Base-by-base conservation (phyloP, 441 rosid genomes). In the Brassica balearica region DNA sequence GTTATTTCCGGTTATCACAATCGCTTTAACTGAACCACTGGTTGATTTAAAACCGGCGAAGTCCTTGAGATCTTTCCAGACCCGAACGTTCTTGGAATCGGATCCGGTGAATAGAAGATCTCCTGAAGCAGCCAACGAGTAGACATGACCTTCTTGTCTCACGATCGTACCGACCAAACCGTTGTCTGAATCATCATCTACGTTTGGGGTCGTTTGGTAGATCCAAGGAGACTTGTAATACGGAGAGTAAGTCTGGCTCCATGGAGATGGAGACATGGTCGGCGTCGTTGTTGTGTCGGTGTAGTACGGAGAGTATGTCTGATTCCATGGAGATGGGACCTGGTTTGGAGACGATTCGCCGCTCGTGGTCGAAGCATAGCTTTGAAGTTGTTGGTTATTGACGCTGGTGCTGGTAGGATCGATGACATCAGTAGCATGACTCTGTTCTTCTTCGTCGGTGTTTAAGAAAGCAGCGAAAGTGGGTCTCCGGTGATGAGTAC, bases 151-250 rank as follows among this genome's bases (percentile, higher is more conserved):
- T 78, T 87, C 93, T 80, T 89, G 83, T 1, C 90, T 82, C 3
- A 85, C 69, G 7, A 89, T 76, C 5, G 91, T 88, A 6, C 88
- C 88, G 41, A 89, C 71, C n/a, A 86, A 82, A 8, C 90, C 91
- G 27, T 75, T 78, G 32, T 68, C 80, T 0, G 74, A 10, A 46
- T 74, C 63, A 10, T 41, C 79, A 1, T 64, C 66, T 1, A 69
- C 58, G 71, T 78, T 63, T 2, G 84, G 78, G 10, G 86, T 17
- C n/a, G 48, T 82, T 2, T 90, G 86, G 3, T 85, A 27, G 17
- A 86, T 78, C 98, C 97, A 92, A 0, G 97, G 96, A 61, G 97
- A 92, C 74, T 84, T 89, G 59, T 62, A 68, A 77, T 84, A 89
- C 0, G 97, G 95, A 56, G 97, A 84, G 55, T 85, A 72, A 1